Percentiles rank a stretch among this genome's conserved stretches.
phyloP scores from a whole-genome alignment of 2,329 filamentous ascomycete species.

The Hymenoscyphus occultus region DNA sequence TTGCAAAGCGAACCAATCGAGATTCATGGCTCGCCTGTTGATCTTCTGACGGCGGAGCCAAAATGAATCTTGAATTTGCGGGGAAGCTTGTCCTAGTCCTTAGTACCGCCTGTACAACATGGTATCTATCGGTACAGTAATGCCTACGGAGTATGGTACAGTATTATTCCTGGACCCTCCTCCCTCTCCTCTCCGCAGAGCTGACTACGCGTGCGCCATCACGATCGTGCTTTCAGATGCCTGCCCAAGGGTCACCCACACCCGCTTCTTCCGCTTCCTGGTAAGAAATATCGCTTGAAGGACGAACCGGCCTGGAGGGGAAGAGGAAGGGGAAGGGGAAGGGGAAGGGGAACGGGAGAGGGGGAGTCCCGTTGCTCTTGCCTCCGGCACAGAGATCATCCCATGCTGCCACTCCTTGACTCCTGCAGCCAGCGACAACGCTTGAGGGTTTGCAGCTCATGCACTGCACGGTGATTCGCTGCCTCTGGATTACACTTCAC shows the following conservation, averaged over 20 bases:
- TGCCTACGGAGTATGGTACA: not conserved
- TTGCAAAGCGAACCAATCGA: constrained; percentile 8
- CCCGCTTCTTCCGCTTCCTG: not conserved
- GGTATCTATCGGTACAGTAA: constrained; percentile 3
- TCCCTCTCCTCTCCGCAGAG: not conserved
- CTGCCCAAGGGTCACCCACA: constrained; percentile 4
- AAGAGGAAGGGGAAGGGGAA: too few species aligned
- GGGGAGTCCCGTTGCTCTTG: constrained; percentile 10
- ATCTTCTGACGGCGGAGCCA: constrained; percentile 8
- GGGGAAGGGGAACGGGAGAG: too few species aligned
- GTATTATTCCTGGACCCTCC: not conserved
- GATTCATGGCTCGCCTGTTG: not conserved
- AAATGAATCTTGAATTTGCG: constrained; percentile 17
- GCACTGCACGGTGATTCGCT: constrained; percentile 17
- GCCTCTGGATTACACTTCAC: constrained; percentile 14
- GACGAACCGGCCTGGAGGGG: not conserved
- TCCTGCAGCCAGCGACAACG: constrained; percentile 16
- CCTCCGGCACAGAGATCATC: constrained; percentile 25
- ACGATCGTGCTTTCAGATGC: not conserved
- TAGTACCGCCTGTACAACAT: not conserved
- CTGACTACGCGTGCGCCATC: not conserved
- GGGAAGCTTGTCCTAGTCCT: constrained; percentile 19
- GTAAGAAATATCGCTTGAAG: constrained; percentile 6
- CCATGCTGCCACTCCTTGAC: constrained; percentile 23
- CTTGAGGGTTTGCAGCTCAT: constrained; percentile 12